Conservation (phyloP, 176 grass and related monocot genomes). For the Stipa capillata region DNA sequence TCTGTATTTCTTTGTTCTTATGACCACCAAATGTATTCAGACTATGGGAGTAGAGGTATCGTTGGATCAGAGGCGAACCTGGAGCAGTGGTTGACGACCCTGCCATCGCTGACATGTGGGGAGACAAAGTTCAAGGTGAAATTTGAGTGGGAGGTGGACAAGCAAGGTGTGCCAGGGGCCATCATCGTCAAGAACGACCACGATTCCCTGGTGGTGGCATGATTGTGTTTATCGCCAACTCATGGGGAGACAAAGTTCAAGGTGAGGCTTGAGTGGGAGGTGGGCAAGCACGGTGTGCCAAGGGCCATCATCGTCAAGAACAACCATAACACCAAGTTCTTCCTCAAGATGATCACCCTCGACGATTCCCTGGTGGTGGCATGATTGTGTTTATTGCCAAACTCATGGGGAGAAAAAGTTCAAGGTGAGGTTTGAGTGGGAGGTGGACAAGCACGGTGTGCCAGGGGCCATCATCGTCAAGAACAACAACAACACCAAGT, state of each 20-base stretch:
- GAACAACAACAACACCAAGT: too few species aligned
- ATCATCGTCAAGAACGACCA: slow-evolving; percentile 65
- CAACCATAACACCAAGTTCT: too few species aligned
- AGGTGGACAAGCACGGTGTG: too few species aligned
- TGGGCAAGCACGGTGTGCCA: slow-evolving; percentile 38
- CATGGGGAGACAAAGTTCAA: slow-evolving; percentile 41
- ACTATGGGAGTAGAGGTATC: slow-evolving; percentile 30
- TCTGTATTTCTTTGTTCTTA: too few species aligned
- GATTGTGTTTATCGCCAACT: slow-evolving; percentile 8
- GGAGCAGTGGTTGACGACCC: slow-evolving; percentile 30
- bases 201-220: too few species aligned
- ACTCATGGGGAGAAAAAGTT: too few species aligned
- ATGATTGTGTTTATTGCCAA: too few species aligned
- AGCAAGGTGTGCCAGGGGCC: slow-evolving; percentile 45
- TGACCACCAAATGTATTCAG: too few species aligned
- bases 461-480: too few species aligned
- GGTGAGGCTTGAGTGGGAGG: slow-evolving; percentile 53
- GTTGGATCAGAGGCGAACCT: slow-evolving; percentile 31
- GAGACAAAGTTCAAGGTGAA: slow-evolving; percentile 43
- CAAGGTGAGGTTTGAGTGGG: too few species aligned
- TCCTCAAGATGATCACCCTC: too few species aligned
- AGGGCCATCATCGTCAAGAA: slow-evolving; percentile 62
- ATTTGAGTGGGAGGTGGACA: slow-evolving; percentile 55
- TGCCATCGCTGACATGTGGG: slow-evolving; percentile 24
- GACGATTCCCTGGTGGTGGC: too few species aligned